phyloP scores from a whole-genome alignment of 1,284 basidiomycete species.

The Heterobasidion parviporum region DNA sequence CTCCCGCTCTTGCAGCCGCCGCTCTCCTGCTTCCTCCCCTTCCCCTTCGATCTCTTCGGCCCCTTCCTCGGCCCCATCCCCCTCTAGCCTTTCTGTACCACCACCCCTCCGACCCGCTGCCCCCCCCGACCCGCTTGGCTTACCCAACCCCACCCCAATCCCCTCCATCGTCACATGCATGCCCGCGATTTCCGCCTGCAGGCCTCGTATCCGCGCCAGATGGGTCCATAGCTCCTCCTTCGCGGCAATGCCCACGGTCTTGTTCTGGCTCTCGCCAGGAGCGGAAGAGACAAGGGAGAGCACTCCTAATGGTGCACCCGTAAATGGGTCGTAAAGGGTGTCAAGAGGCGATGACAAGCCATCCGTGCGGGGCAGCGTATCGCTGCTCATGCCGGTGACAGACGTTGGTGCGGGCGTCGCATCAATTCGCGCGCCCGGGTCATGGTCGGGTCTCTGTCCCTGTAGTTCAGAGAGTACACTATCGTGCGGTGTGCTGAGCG shows the following conservation, averaged over 20 bases:
- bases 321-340: slow-evolving; percentile 40
- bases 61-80: slow-evolving; percentile 9
- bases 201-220: slow-evolving; percentile 52
- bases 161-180: slow-evolving; percentile 71
- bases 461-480: slow-evolving; percentile 44
- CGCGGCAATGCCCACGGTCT: slow-evolving; percentile 13
- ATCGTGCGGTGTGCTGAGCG: slow-evolving; percentile 55
- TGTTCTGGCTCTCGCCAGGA: not conserved
- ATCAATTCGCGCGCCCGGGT: slow-evolving; percentile 9
- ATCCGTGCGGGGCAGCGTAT: slow-evolving; percentile 12
- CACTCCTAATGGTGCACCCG: slow-evolving; percentile 33
- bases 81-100: not conserved
- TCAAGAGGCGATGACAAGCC: slow-evolving; percentile 18
- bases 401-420: slow-evolving; percentile 8
- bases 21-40: slow-evolving; percentile 21
- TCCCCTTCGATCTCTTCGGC: slow-evolving; percentile 18
- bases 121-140: not conserved
- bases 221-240: slow-evolving; percentile 56
- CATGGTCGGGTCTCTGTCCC: slow-evolving; percentile 15
- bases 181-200: slow-evolving; percentile 61
- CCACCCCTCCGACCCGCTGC: slow-evolving; percentile 13
- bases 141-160: slow-evolving; percentile 28
- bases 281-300: slow-evolving; percentile 9
- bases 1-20: slow-evolving; percentile 33
- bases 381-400: slow-evolving; percentile 3